These are phyloP conservation scores for Zopfochytrium polystomum DNA, from an alignment of 371 early-diverging fungal species.

Conservation along the genomic window DNA sequence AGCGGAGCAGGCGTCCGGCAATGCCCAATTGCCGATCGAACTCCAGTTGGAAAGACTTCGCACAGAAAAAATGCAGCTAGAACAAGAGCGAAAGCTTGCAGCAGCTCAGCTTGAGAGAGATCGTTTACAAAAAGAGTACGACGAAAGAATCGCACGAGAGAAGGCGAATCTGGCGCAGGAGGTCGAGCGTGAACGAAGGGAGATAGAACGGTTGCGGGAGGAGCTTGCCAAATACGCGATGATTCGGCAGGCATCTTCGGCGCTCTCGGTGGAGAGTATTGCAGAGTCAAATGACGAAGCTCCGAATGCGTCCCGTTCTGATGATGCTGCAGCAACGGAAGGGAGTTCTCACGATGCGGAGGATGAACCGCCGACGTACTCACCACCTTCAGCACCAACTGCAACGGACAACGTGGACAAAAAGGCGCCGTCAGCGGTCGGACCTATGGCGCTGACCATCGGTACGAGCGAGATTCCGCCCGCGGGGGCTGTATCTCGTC, in stretches of 20 bases:
- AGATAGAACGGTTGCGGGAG: background rate
- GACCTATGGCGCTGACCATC: background rate
- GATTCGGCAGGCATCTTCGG: too few species aligned
- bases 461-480: background rate
- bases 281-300: too few species aligned
- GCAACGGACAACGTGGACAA: background rate
- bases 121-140: background rate
- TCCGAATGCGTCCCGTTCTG: too few species aligned
- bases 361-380: background rate
- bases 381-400: background rate
- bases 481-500: too few species aligned
- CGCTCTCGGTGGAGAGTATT: too few species aligned
- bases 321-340: too few species aligned
- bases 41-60: background rate
- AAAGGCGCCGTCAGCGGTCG: background rate
- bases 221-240: background rate
- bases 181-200: background rate
- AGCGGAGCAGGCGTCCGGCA: too few species aligned
- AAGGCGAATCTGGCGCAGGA: background rate
- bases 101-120: background rate
- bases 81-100: background rate
- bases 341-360: too few species aligned
- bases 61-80: background rate
- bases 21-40: background rate
- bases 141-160: background rate